Percentiles rank a stretch among this genome's conserved stretches.
Conservation (phyloP, 2,329 filamentous ascomycete genomes). For the Diaporthe nobilis region DNA sequence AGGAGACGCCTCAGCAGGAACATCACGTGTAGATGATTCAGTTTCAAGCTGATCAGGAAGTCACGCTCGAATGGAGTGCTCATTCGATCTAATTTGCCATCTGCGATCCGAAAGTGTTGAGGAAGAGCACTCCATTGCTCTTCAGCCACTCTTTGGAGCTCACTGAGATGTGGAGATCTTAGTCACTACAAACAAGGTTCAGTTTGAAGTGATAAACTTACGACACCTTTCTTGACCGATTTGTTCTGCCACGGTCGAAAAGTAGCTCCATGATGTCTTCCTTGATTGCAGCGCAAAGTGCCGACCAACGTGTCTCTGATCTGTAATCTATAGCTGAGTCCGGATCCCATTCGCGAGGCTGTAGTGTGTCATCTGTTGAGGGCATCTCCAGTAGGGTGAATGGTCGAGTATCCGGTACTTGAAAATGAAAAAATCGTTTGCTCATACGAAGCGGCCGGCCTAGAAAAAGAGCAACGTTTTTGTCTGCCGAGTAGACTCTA, state of each 20-base stretch:
- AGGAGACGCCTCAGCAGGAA: background rate
- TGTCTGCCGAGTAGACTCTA: background rate
- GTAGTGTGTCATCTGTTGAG: background rate
- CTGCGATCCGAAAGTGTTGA: background rate
- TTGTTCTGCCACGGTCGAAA: background rate
- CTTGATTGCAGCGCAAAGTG: background rate
- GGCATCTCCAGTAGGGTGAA: background rate
- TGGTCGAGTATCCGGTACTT: background rate
- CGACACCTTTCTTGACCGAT: background rate
- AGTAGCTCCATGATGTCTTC: background rate
- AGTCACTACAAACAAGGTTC: background rate
- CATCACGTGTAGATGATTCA: background rate
- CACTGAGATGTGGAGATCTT: background rate
- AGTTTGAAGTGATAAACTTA: background rate
- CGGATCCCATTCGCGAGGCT: background rate
- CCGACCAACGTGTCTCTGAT: background rate
- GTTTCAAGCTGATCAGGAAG: background rate
- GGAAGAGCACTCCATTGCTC: background rate
- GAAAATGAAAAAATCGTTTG: background rate
- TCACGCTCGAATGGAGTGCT: background rate
- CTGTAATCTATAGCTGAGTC: background rate
- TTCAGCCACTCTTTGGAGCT: background rate
- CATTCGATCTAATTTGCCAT: background rate
- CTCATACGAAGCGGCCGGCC: background rate
- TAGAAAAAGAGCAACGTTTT: background rate